Percentiles rank a stretch among this genome's conserved stretches.
These are phyloP conservation scores for Ogataea paraovalis DNA, from an alignment of 805 yeast species.

Conservation along the genomic window DNA sequence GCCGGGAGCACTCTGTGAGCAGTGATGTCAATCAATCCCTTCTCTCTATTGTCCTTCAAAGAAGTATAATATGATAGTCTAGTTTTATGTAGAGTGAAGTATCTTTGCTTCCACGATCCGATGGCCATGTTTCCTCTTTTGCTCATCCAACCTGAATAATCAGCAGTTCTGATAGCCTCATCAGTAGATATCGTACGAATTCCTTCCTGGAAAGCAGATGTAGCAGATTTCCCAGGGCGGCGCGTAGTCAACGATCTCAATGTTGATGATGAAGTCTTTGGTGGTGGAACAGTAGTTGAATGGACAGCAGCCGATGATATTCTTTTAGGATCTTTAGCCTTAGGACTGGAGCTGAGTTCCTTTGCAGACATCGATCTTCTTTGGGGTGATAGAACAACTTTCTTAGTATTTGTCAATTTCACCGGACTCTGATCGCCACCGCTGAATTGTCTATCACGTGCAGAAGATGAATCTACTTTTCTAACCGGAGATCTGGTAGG, in stretches of 20 bases:
- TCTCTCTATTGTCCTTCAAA: slow-evolving; percentile 75
- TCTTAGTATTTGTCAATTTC: slow-evolving; percentile 12
- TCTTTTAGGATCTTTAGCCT: slow-evolving; percentile 32
- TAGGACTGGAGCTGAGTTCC: slow-evolving; percentile 28
- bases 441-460: slow-evolving; percentile 10
- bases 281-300: slow-evolving; percentile 10
- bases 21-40: slow-evolving; percentile 92
- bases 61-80: slow-evolving; percentile 83
- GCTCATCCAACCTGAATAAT: slow-evolving; percentile 91
- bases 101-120: slow-evolving; percentile 89
- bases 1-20: slow-evolving; percentile 89
- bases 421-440: slow-evolving; percentile 13
- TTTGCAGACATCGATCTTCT: slow-evolving; percentile 52
- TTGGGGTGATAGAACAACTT: slow-evolving; percentile 26
- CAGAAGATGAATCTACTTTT: slow-evolving; percentile 2
- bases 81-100: slow-evolving; percentile 86
- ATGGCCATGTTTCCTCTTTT: slow-evolving; percentile 81
- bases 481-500: slow-evolving; percentile 15
- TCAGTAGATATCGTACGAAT: slow-evolving; percentile 70
- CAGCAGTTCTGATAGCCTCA: slow-evolving; percentile 73
- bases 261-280: slow-evolving; percentile 35
- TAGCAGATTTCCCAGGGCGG: slow-evolving; percentile 50
- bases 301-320: slow-evolving; percentile 34
- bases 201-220: slow-evolving; percentile 86
- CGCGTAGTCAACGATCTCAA: slow-evolving; percentile 40